Base-by-base conservation (phyloP, 2,329 filamentous ascomycete species). In the Lizonia empirigonia region DNA sequence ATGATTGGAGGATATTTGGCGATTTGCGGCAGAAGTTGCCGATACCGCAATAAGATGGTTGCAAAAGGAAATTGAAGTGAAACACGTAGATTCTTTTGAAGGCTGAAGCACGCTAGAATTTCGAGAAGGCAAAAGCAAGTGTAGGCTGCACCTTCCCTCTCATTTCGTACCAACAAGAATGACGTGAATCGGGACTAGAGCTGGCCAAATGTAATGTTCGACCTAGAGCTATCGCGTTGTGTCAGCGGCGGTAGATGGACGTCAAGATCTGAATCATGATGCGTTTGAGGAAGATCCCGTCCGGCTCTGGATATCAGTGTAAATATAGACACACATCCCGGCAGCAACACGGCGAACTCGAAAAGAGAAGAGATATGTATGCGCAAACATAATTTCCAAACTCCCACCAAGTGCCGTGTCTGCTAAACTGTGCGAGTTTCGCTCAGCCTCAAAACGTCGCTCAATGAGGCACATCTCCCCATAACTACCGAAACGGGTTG, bases 391-490 rank as follows among this genome's bases (percentile, higher is more conserved):
- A 40, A 37, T 30, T 23, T 56, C 35, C 37, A 22, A 44, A 52
- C 33, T 38, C 37, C 38, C 12, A 56, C 59, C 56, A 59, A 61
- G 59, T 53, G 42, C 54, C 44, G 44, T 56, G 24, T 44, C 55
- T 60, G 55, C 63, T 55, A 72, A 69, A 71, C 67, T 56, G 52
- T 60, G 58, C 62, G 54, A 45, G 67, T 72, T 72, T 71, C 65
- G 66, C 59, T 62, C 60, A 56, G 48, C 46, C 44, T 39, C 44
- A 57, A 58, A 49, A 59, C 46, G 34, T 51, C 53, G 47, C 56
- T 55, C 45, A 38, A 48, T 37, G 26, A 52, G 35, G 37, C 36
- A 36, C 51, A 35, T 27, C 32, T 50, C 42, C 32, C 44, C 44
- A 44, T 41, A 44, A 53, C 33, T n/a, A 50, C 53, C 59, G 59